A percentile compares a stretch with the other conserved stretches of the same genome.
Conservation (phyloP, 371 early-diverging fungal genomes). For the Sanchytrium tribonematis region DNA sequence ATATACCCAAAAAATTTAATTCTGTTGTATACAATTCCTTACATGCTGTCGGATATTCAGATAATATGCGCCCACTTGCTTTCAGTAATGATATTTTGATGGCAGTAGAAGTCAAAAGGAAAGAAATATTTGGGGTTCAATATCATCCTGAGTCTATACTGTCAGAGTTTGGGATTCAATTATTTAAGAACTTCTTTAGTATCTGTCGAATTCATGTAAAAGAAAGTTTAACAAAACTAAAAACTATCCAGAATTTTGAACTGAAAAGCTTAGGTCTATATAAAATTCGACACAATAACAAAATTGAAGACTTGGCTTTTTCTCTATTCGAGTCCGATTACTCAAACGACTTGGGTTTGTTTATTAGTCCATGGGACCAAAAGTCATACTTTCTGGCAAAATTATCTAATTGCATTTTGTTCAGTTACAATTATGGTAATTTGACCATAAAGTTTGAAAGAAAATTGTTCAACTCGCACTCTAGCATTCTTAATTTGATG, state of each 20-base stretch:
- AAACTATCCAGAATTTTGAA: slow-evolving; percentile 7
- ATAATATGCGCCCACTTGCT: too few relatives aligned
- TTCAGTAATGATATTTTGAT: slow-evolving; percentile 27
- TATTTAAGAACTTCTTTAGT: slow-evolving; percentile 56
- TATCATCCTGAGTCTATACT: slow-evolving; percentile 80
- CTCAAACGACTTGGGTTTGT: too few relatives aligned
- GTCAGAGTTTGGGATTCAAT: slow-evolving; percentile 34
- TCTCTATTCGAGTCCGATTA: slow-evolving; percentile 22
- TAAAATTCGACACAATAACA: slow-evolving; percentile 10
- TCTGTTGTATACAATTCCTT: slow-evolving; percentile 69
- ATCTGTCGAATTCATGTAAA: too few relatives aligned
- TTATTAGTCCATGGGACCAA: too few relatives aligned
- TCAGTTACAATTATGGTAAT: too few relatives aligned
- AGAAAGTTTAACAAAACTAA: slow-evolving; percentile 15
- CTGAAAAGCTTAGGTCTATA: slow-evolving; percentile 10
- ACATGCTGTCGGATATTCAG: slow-evolving; percentile 9
- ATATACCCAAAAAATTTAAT: slow-evolving; percentile 29
- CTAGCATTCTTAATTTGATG: too few relatives aligned
- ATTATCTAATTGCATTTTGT: too few relatives aligned
- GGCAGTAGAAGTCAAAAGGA: slow-evolving; percentile 38
- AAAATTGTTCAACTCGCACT: too few relatives aligned
- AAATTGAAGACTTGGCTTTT: slow-evolving; percentile 30
- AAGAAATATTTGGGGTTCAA: slow-evolving; percentile 68
- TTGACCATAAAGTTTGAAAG: too few relatives aligned
- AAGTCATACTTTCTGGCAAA: too few relatives aligned